Evolutionary conservation across 176 grass and related monocot genomes (phyloP), one percentile per base, ranked within the genome.

Genomic region (Ampelocalamus luodianensis): DNA sequence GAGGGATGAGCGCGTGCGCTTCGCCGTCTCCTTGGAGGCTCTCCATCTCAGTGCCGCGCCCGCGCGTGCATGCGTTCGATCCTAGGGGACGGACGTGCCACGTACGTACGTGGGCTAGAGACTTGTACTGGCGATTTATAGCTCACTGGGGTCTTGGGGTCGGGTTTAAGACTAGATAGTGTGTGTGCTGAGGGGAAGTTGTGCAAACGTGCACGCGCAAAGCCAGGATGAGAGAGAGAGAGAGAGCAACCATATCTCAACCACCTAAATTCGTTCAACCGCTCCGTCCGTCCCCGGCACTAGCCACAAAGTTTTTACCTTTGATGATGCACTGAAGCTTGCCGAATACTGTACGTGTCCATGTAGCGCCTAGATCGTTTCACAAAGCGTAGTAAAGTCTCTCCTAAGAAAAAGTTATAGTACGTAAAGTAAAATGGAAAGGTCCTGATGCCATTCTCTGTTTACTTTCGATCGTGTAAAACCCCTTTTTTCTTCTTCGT

Each of bases 221-320:
- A n/a, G n/a, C n/a, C n/a, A n/a, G n/a, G n/a, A n/a, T n/a, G 29
- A 29, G 29, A 29, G 29, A 29, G 29, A 29, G 29, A 29, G 29
- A 29, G 29, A 29, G 29, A 29, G 55, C 93, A 86, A 92, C 93
- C 71, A 92, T 51, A 93, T 91, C 89, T 70, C 91, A 96, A 29
- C 29, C 1, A 29, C 29, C 29, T 29, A 29, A 29, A 29, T 29
- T 29, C 29, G 29, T 29, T 29, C 29, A 29, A 83, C 90, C 43
- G 81, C 90, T 82, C 74, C 78, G 74, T 66, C 88, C 50, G 88
- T 63, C 74, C 80, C 63, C 58, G 65, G 65, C 81, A 79, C 43
- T 5, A 17, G 49, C 11, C 64, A 36, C 14, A 7, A 15, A 65
- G 18, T 9, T 34, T 66, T 78, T 37, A 14, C 9, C 24, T 44